Evolutionary conservation across 1,284 basidiomycete species (phyloP).

Genomic region (Rhodotorula sp.): DNA sequence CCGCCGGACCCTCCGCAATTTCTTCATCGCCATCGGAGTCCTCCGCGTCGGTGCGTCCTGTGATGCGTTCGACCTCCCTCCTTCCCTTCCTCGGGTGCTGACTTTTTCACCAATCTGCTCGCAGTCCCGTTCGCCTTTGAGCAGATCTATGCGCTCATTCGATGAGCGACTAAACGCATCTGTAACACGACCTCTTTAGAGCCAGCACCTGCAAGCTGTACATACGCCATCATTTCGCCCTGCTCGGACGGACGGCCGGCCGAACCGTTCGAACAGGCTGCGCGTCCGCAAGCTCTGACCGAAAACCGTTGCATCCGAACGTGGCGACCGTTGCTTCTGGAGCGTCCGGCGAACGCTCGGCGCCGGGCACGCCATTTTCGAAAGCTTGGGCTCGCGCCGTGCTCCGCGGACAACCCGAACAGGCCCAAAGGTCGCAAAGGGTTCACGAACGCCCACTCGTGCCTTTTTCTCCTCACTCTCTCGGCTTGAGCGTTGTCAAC

Average conservation of each 20-base stretch:
- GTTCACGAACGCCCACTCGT: no score
- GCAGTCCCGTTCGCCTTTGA: conserved; percentile 34
- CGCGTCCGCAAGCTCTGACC: neutral
- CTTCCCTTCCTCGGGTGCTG: neutral
- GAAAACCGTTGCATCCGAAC: no score
- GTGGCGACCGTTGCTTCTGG: no score
- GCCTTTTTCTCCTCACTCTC: no score
- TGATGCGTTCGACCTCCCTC: neutral
- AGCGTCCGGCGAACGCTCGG: no score
- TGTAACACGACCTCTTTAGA: neutral
- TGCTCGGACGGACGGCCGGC: neutral
- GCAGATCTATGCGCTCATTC: conserved; percentile 21
- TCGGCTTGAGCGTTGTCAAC: no score
- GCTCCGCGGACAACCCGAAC: no score
- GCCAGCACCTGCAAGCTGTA: conserved; percentile 6
- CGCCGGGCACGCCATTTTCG: no score
- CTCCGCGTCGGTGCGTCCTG: conserved; percentile 26
- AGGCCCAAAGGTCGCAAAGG: no score
- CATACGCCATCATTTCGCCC: conserved; percentile 6
- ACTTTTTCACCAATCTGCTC: neutral
- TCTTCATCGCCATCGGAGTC: conserved; percentile 24
- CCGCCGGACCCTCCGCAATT: conserved; percentile 17
- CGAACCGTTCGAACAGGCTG: neutral
- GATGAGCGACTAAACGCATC: neutral
- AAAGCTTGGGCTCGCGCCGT: no score